These are phyloP conservation scores for Cyberlindnera maritima DNA, from an alignment of 805 yeast species.

Conservation along the genomic window DNA sequence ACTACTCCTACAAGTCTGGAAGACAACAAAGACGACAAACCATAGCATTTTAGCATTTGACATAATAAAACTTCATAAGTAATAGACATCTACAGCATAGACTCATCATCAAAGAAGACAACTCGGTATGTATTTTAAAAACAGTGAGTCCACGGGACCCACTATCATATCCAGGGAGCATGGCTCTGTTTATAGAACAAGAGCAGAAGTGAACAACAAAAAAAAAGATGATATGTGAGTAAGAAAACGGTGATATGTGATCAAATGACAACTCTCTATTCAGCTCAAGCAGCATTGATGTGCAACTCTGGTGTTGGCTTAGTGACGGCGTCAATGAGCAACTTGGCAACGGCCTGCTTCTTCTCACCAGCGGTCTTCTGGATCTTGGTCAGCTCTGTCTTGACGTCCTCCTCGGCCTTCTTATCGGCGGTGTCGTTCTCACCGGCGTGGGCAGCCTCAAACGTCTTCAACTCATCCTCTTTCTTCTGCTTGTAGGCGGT, in stretches of 20 bases:
- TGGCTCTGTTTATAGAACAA: not conserved
- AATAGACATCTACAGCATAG: too few species aligned
- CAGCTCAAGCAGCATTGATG: slow-evolving; percentile 56
- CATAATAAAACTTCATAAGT: too few species aligned
- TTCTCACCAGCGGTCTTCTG: slow-evolving; percentile 60
- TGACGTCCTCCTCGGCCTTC: slow-evolving; percentile 74
- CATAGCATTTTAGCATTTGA: not conserved
- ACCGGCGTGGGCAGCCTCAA: slow-evolving; percentile 71
- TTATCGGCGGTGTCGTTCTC: slow-evolving; percentile 73
- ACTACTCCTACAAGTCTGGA: too few species aligned
- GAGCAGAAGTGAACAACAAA: not conserved
- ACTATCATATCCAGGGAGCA: not conserved
- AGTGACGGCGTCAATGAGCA: slow-evolving; percentile 76
- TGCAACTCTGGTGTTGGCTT: slow-evolving; percentile 82
- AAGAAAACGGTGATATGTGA: too few species aligned
- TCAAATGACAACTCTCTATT: too few species aligned
- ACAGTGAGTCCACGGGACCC: not conserved
- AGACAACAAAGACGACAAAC: not conserved
- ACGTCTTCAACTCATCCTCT: slow-evolving; percentile 74
- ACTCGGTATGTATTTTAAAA: not conserved
- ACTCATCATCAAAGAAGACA: too few species aligned
- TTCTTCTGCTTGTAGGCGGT: slow-evolving; percentile 80
- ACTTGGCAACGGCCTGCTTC: slow-evolving; percentile 64
- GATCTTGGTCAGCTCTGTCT: slow-evolving; percentile 67
- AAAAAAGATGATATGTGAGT: not conserved